Evolutionary conservation across 306 rosid genomes (phyloP), one percentile per base, ranked within the genome.

Genomic region (Pachyrhizus erosus): DNA sequence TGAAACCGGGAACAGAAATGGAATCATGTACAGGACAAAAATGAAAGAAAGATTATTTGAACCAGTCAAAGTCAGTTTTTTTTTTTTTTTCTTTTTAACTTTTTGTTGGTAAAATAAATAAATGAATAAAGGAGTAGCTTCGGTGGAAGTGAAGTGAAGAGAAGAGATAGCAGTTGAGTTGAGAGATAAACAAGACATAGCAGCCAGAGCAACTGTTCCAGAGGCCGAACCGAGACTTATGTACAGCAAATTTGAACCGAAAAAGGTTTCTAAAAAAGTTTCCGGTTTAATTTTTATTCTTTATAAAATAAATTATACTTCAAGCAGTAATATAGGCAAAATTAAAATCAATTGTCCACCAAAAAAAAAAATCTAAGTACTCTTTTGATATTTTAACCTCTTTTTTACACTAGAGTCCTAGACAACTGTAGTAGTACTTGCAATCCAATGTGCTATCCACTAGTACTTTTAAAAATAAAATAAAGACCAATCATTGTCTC

Each of bases 221-320:
- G 39, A 55, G 1, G 67, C 49, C 5, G 10, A 73, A 78, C 49
- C 5, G 10, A 73, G 73, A 21, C 71, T 64, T 15, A 9, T 5
- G 42, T 43, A 60, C 85, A 61, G 75, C 34, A 68, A 84, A 80
- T 74, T 33, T 42, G 12, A 40, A 66, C 70, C 60, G 54, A 49
- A 58, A 57, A 23, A 11, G 7, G 65, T 23, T 58, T 20, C 61
- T 54, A 7, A 9, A n/a, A 49, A 4, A 0, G 21, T 1, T 51
- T 33, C 37, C n/a, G n/a, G n/a, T 37, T 37, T 37, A 37, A 0
- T 37, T 37, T 37, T 37, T 1, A 0, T 37, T 6, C 42, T 37
- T 8, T 37, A 37, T 42, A n/a, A n/a, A n/a, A n/a, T 9, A 42
- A 42, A 42, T 24, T 60, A 24, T 20, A 24, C 33, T 60, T 60